Evolutionary conservation across 2,329 filamentous ascomycete genomes (phyloP).

Genomic region (Hypomyces rosellus): DNA sequence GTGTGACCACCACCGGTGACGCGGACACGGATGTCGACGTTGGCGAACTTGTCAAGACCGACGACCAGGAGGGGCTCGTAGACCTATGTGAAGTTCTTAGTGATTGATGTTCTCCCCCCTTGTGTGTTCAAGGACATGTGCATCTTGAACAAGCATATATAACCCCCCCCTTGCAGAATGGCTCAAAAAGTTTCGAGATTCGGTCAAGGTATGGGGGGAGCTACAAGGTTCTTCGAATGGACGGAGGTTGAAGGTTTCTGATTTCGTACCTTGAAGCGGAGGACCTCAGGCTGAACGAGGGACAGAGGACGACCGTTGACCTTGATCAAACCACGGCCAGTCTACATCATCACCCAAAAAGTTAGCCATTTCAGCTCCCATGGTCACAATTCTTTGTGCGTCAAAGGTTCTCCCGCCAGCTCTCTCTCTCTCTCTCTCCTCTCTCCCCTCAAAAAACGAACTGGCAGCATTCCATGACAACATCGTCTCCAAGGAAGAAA

Average conservation of each 20-base stretch:
- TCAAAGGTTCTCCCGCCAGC: neutral
- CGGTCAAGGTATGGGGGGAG: neutral
- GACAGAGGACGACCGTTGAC: conserved; percentile 95
- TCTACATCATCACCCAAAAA: conserved; percentile 21
- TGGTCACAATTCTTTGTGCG: neutral
- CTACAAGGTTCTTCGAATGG: neutral
- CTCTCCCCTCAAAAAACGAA: neutral
- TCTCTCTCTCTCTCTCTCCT: neutral
- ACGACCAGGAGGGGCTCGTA: conserved; percentile 98
- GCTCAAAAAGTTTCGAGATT: too few species aligned
- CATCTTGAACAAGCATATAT: too few species aligned
- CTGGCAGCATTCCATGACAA: neutral
- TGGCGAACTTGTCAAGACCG: conserved; percentile 93
- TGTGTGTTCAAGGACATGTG: too few species aligned
- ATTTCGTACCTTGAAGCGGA: conserved; percentile 83
- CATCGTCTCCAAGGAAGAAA: neutral
- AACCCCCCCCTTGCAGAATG: neutral
- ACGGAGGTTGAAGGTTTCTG: neutral
- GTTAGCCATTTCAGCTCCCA: conserved; percentile 22
- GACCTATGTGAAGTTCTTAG: conserved; percentile 49
- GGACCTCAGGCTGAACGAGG: conserved; percentile 91
- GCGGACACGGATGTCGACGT: conserved; percentile 95
- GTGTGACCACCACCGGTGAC: conserved; percentile 97
- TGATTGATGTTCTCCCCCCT: neutral
- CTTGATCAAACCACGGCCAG: conserved; percentile 75